phyloP scores from a whole-genome alignment of 805 yeast species.

The Kuraishia molischiana region DNA sequence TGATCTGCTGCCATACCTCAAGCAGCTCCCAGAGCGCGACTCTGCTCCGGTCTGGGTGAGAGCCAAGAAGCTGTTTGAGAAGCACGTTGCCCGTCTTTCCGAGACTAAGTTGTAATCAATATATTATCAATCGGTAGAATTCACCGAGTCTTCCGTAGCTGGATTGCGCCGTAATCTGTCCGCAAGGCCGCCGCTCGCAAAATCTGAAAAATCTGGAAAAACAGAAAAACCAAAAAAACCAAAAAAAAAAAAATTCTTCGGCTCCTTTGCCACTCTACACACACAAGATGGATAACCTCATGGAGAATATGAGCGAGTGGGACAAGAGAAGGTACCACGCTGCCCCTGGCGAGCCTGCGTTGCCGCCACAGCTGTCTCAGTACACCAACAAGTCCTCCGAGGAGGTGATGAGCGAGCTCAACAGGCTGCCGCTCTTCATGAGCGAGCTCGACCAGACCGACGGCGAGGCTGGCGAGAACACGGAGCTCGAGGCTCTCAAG shows the following conservation, averaged over 20 bases:
- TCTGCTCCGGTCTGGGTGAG: conserved; percentile 86
- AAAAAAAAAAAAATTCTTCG: too few relatives aligned
- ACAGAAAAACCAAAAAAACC: too few relatives aligned
- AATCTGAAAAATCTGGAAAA: too few relatives aligned
- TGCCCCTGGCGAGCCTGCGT: conserved; percentile 50
- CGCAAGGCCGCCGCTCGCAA: too few relatives aligned
- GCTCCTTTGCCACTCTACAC: too few relatives aligned
- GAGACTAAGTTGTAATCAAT: too few relatives aligned
- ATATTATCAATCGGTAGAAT: too few relatives aligned
- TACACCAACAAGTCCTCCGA: conserved; percentile 55
- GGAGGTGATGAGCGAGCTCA: conserved; percentile 68
- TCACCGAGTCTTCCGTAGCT: too few relatives aligned
- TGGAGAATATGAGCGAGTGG: conserved; percentile 18
- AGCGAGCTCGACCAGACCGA: conserved; percentile 70
- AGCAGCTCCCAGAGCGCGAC: conserved; percentile 73
- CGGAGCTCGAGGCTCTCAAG: conserved; percentile 75
- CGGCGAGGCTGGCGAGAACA: conserved; percentile 67
- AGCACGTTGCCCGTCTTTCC: conserved; percentile 80
- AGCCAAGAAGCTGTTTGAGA: conserved; percentile 76
- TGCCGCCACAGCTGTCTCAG: conserved; percentile 78
- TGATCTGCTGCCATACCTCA: conserved; percentile 83
- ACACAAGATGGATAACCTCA: too few relatives aligned
- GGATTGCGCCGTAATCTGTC: too few relatives aligned
- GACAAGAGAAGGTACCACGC: conserved; percentile 17
- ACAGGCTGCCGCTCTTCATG: conserved; percentile 91